A percentile compares a stretch with the other conserved stretches of the same genome.
These are phyloP conservation scores for Fremontodendron californicum DNA, from an alignment of 345 rosid species.

Conservation along the genomic window DNA sequence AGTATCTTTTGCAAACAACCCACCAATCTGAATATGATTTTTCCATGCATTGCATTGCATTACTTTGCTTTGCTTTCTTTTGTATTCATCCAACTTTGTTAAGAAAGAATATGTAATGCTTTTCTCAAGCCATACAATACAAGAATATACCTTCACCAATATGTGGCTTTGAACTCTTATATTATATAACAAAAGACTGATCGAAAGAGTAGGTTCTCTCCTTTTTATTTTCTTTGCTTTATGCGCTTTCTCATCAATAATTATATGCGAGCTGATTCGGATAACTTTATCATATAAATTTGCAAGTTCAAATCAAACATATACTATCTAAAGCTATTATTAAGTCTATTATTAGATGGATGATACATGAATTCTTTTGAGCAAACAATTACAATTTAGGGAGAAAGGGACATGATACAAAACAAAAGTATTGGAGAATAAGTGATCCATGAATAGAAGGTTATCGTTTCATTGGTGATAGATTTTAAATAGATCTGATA, in stretches of 20 bases:
- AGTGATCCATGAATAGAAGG: too few relatives aligned
- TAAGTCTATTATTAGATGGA: too few relatives aligned
- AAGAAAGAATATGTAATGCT: neutral
- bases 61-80: neutral
- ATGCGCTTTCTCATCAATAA: neutral
- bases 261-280: neutral
- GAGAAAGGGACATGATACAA: too few relatives aligned
- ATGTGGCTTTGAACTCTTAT: neutral
- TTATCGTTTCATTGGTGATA: too few relatives aligned
- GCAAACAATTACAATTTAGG: too few relatives aligned
- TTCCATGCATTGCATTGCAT: too few relatives aligned
- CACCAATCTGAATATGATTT: neutral
- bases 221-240: neutral
- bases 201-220: neutral
- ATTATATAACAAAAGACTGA: neutral
- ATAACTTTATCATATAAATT: neutral
- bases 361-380: too few relatives aligned
- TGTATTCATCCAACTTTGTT: neutral
- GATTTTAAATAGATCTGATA: too few relatives aligned
- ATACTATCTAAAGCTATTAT: too few relatives aligned
- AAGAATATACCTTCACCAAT: neutral
- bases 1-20: neutral
- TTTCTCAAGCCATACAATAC: neutral
- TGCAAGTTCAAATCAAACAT: too few relatives aligned
- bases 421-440: too few relatives aligned